These are phyloP conservation scores for Syzygium grande DNA, from an alignment of 345 rosid genomes.

Conservation along the genomic window DNA sequence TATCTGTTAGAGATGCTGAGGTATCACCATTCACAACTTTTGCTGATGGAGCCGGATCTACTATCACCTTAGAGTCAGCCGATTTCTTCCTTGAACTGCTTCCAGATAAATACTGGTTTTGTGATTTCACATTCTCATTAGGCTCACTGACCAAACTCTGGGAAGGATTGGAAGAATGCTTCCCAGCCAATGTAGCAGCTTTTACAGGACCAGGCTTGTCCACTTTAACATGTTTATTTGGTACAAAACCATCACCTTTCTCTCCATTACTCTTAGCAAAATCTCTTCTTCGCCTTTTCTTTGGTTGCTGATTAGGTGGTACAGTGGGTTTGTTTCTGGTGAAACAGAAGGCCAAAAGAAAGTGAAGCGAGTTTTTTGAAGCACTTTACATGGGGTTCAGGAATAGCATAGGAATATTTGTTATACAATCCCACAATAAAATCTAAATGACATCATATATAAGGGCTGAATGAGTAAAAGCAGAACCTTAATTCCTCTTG, in stretches of 20 bases:
- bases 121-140: constrained; percentile 29
- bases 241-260: constrained; percentile 30
- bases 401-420: neutral
- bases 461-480: neutral
- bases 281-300: constrained; percentile 84
- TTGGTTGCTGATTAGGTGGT: constrained; percentile 48
- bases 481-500: neutral
- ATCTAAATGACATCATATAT: neutral
- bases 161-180: constrained; percentile 14
- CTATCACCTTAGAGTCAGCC: constrained; percentile 29
- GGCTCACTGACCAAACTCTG: constrained; percentile 28
- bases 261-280: constrained; percentile 34
- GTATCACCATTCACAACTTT: constrained; percentile 36
- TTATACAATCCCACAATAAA: neutral
- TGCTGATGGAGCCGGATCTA: constrained; percentile 30
- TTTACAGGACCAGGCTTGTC: constrained; percentile 32
- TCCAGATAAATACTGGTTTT: constrained; percentile 31
- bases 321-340: constrained; percentile 50
- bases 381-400: neutral
- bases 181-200: constrained; percentile 23
- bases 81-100: constrained; percentile 46
- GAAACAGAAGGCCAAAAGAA: constrained; percentile 6
- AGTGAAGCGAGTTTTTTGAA: neutral
- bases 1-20: constrained; percentile 26
- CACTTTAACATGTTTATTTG: constrained; percentile 51